Percentiles rank a stretch among this genome's conserved stretches.
These are phyloP conservation scores for Cryomyces minteri DNA, from an alignment of 495 filamentous ascomycete species.

Conservation along the genomic window DNA sequence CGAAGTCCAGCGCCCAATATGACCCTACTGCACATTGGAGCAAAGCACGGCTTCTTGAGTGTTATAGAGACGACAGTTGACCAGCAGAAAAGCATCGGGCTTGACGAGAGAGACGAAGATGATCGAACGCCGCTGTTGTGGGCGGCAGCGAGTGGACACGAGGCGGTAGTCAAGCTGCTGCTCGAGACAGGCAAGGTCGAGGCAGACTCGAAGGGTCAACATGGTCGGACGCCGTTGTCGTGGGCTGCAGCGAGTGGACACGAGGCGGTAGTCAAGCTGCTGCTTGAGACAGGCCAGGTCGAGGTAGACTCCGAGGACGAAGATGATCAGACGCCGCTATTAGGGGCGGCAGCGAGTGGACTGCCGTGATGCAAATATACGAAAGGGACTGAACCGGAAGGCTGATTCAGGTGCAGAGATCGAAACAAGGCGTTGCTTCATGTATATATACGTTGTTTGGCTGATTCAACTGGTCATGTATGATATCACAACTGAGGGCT, in stretches of 20 bases:
- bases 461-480: too few species aligned
- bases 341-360: constrained; percentile 1
- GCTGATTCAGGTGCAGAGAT: too few species aligned
- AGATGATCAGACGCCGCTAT: constrained; percentile 2
- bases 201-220: background rate
- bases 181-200: constrained; percentile 2
- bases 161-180: constrained; percentile 3
- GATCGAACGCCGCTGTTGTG: background rate
- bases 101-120: background rate
- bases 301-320: background rate
- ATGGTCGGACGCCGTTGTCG: constrained; percentile 3
- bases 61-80: background rate
- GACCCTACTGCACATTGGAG: background rate
- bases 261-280: too few species aligned
- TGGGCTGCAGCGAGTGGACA: background rate
- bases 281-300: background rate
- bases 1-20: background rate
- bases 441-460: too few species aligned
- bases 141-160: constrained; percentile 1
- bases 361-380: too few species aligned
- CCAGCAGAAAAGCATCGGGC: background rate
- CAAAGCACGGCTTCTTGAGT: background rate
- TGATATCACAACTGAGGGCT: too few species aligned
- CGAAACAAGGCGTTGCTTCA: too few species aligned
- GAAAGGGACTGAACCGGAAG: too few species aligned